Evolutionary conservation across 495 filamentous ascomycete genomes (phyloP).

Genomic region (Podospora didyma): DNA sequence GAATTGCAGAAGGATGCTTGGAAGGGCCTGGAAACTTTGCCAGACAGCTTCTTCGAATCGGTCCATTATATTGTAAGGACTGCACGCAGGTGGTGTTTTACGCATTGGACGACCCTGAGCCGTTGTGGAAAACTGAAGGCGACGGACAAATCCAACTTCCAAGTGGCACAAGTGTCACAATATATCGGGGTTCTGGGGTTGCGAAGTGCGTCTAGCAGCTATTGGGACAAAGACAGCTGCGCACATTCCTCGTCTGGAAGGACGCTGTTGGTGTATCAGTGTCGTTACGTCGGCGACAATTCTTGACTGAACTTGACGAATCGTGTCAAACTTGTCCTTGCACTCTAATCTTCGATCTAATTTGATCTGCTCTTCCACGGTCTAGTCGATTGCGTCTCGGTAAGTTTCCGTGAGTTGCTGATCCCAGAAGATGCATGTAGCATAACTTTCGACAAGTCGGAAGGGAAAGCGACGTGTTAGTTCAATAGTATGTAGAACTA

Average conservation of each 20-base stretch:
- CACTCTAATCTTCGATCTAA: neutral
- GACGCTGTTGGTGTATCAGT: neutral
- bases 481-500: no score
- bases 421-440: no score
- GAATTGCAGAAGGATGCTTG: slow-evolving; percentile 4
- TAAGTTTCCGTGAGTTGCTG: no score
- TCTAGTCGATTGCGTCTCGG: no score
- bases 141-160: slow-evolving; percentile 1
- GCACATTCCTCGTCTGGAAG: neutral
- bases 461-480: no score
- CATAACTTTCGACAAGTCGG: no score
- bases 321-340: neutral
- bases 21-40: neutral
- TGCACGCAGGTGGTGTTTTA: neutral
- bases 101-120: neutral
- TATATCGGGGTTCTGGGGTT: neutral
- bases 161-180: neutral
- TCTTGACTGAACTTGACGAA: neutral
- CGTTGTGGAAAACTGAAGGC: neutral
- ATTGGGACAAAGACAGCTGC: neutral
- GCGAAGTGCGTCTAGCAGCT: neutral
- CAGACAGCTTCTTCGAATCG: slow-evolving; percentile 2
- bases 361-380: neutral
- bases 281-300: neutral
- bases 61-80: no score